Evolutionary conservation across 164 flowering plant species (phyloP).

Genomic region (Malania oleifera): DNA sequence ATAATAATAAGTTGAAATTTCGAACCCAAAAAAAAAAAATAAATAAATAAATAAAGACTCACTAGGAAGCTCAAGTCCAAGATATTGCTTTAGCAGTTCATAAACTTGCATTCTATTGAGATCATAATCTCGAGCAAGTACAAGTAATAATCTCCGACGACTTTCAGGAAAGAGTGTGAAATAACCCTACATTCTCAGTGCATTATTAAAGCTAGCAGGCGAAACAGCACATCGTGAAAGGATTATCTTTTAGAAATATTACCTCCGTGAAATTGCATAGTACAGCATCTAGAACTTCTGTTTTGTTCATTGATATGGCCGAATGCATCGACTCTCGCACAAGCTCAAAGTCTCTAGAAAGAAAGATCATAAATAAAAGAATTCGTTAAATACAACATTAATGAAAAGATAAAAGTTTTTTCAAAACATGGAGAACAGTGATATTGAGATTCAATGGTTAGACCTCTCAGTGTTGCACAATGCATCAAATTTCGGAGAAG

Average conservation of each 20-base stretch:
- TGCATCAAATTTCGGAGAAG: constrained; percentile 19
- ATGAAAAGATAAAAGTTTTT: constrained; percentile 3
- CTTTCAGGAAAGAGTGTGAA: constrained; percentile 47
- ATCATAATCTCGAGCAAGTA: constrained; percentile 76
- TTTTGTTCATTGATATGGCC: constrained; percentile 71
- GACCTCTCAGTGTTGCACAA: constrained; percentile 26
- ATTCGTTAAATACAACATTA: not conserved
- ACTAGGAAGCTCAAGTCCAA: constrained; percentile 63
- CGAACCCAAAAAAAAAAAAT: constrained; percentile 3
- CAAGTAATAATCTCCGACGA: constrained; percentile 44
- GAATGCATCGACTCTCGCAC: constrained; percentile 60
- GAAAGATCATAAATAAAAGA: not conserved
- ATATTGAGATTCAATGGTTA: not conserved
- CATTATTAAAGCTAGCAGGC: constrained; percentile 8
- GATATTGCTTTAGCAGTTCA: constrained; percentile 76
- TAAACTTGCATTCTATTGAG: constrained; percentile 59
- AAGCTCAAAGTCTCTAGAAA: constrained; percentile 43
- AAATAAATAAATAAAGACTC: constrained; percentile 5
- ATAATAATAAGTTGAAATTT: not conserved
- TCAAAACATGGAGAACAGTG: not conserved
- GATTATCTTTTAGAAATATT: not conserved
- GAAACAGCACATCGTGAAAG: not conserved
- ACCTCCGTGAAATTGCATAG: constrained; percentile 75
- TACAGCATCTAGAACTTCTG: constrained; percentile 58
- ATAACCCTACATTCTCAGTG: constrained; percentile 54